Evolutionary conservation across 371 early-diverging fungal genomes (phyloP).

Genomic region (Rhizopus stolonifer): DNA sequence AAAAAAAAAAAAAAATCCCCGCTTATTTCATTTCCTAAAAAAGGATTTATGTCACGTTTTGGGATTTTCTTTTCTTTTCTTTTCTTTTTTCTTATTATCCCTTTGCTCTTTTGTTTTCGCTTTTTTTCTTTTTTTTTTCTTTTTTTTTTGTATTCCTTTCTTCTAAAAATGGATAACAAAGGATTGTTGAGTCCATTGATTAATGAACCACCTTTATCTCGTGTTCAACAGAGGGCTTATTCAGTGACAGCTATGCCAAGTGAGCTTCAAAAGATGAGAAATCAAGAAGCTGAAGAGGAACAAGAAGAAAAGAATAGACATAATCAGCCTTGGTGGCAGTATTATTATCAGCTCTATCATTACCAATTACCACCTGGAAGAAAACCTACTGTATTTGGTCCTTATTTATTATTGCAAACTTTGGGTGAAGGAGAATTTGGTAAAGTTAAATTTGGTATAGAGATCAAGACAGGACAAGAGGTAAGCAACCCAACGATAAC

Average conservation of each 20-base stretch:
- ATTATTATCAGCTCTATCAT: constrained; percentile 42
- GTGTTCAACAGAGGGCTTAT: constrained; percentile 41
- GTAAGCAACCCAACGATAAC: constrained; percentile 44
- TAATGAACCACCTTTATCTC: constrained; percentile 22
- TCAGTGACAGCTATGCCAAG: constrained; percentile 47
- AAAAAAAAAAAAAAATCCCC: neutral
- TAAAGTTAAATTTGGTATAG: constrained; percentile 97
- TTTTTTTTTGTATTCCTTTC: constrained; percentile 3
- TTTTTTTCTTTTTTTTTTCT: constrained; percentile 1
- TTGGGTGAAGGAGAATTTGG: constrained; percentile 99
- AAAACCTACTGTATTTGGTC: constrained; percentile 77
- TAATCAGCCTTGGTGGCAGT: constrained; percentile 50
- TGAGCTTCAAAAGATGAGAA: constrained; percentile 32
- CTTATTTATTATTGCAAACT: constrained; percentile 92
- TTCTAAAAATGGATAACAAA: constrained; percentile 12
- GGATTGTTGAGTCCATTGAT: constrained; percentile 9
- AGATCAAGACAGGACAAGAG: constrained; percentile 91
- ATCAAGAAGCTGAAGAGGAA: constrained; percentile 20
- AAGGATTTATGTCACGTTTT: constrained; percentile 6
- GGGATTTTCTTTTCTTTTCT: neutral
- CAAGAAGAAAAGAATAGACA: constrained; percentile 31
- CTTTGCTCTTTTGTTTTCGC: neutral
- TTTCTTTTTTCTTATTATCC: constrained; percentile 2
- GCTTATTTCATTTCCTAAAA: constrained; percentile 8
- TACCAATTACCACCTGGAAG: constrained; percentile 49